phyloP scores from a whole-genome alignment of 257 asterid genomes.

The Coffea canephora region DNA sequence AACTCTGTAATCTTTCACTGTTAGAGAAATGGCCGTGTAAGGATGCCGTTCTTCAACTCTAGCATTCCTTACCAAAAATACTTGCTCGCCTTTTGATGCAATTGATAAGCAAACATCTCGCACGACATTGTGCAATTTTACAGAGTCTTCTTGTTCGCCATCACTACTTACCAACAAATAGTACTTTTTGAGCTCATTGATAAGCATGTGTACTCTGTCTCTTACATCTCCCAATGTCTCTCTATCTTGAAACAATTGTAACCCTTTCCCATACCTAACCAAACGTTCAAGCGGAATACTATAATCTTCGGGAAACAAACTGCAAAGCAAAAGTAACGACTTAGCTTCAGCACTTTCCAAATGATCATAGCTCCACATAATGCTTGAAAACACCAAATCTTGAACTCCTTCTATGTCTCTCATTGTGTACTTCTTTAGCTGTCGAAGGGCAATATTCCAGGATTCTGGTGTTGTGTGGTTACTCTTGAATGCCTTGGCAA shows the following conservation, averaged over 20 bases:
- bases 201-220: not conserved
- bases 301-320: not conserved
- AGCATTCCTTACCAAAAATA: not conserved
- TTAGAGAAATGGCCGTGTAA: not conserved
- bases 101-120: conserved; percentile 10
- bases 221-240: not conserved
- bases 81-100: not conserved
- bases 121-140: conserved; percentile 10
- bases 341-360: no score
- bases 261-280: conserved; percentile 10
- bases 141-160: not conserved
- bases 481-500: no score
- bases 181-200: not conserved
- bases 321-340: not conserved
- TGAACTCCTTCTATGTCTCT: no score
- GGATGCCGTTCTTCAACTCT: conserved; percentile 4
- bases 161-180: not conserved
- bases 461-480: no score
- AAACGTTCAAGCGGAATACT: not conserved
- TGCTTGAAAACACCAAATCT: no score
- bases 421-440: no score
- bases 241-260: not conserved
- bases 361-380: no score
- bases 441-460: no score
- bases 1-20: not conserved